A percentile compares a stretch with the other conserved stretches of the same genome.
Evolutionary conservation across 2,329 filamentous ascomycete species (phyloP).

Genomic region (Venturia effusa): DNA sequence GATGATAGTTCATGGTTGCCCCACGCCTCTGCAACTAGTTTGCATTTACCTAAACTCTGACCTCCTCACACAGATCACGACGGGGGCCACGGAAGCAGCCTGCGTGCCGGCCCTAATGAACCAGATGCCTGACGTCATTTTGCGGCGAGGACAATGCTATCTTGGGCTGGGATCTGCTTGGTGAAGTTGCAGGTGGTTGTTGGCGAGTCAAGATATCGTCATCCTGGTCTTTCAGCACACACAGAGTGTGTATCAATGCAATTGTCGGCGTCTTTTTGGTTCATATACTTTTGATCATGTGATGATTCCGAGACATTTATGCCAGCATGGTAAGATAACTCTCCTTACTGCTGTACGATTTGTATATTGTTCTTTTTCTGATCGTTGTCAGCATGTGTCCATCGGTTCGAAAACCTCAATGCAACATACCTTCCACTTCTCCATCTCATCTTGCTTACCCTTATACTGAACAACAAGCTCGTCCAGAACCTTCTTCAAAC

Average conservation of each 20-base stretch:
- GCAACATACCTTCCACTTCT: slow-evolving; percentile 85
- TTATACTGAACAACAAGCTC: slow-evolving; percentile 97
- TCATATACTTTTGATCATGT: not conserved
- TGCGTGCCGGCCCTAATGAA: not conserved
- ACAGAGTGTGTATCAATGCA: not conserved
- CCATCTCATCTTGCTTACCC: slow-evolving; percentile 84
- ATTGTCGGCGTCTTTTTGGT: not conserved
- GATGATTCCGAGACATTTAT: not conserved
- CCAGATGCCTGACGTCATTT: not conserved
- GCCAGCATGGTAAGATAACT: not conserved
- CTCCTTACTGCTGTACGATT: slow-evolving; percentile 60
- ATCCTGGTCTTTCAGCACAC: not conserved
- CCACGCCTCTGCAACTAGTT: not conserved
- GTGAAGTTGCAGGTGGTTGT: not conserved
- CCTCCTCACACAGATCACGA: not conserved
- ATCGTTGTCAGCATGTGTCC: slow-evolving; percentile 11
- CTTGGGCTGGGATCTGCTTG: not conserved
- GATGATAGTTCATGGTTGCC: not conserved
- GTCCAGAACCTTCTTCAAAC: slow-evolving; percentile 85
- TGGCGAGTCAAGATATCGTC: not conserved
- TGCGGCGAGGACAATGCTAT: not conserved
- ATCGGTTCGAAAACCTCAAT: not conserved
- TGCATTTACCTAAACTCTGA: not conserved
- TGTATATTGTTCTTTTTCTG: slow-evolving; percentile 90
- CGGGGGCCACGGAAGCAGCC: not conserved